Evolutionary conservation across 805 yeast genomes (phyloP).

Genomic region (Zygoascus tannicola): DNA sequence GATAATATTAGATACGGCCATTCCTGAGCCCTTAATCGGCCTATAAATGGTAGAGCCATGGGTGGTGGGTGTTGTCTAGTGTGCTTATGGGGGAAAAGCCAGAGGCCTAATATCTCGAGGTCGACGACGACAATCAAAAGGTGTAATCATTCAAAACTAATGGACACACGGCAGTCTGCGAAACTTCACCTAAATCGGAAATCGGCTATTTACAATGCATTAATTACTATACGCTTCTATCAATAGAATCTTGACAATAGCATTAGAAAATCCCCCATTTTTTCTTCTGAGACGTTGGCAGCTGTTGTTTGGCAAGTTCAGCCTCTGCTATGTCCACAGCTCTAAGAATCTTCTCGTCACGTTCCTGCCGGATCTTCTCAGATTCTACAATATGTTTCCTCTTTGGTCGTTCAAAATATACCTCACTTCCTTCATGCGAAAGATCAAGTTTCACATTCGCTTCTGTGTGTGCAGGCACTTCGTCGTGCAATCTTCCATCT

Average conservation of each 20-base stretch:
- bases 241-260: too few relatives aligned
- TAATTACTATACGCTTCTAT: too few relatives aligned
- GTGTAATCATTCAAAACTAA: too few relatives aligned
- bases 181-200: too few relatives aligned
- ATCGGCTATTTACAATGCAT: too few relatives aligned
- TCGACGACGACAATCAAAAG: too few relatives aligned
- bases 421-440: neutral
- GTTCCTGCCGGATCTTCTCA: slow-evolving; percentile 55
- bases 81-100: too few relatives aligned
- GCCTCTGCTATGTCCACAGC: slow-evolving; percentile 39
- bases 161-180: too few relatives aligned
- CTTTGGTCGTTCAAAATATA: slow-evolving; percentile 52
- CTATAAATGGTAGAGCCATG: slow-evolving; percentile 26
- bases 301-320: slow-evolving; percentile 3
- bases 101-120: too few relatives aligned
- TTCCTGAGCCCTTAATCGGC: slow-evolving; percentile 24
- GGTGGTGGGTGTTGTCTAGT: too few relatives aligned
- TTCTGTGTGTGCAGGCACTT: slow-evolving; percentile 11
- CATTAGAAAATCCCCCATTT: neutral
- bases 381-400: slow-evolving; percentile 68
- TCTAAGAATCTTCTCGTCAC: slow-evolving; percentile 46
- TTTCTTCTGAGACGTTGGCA: neutral
- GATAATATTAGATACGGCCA: slow-evolving; percentile 29
- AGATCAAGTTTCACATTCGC: slow-evolving; percentile 2
- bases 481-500: slow-evolving; percentile 28